Conservation (phyloP, 2,329 filamentous ascomycete species). For the Zasmidium angulare region DNA sequence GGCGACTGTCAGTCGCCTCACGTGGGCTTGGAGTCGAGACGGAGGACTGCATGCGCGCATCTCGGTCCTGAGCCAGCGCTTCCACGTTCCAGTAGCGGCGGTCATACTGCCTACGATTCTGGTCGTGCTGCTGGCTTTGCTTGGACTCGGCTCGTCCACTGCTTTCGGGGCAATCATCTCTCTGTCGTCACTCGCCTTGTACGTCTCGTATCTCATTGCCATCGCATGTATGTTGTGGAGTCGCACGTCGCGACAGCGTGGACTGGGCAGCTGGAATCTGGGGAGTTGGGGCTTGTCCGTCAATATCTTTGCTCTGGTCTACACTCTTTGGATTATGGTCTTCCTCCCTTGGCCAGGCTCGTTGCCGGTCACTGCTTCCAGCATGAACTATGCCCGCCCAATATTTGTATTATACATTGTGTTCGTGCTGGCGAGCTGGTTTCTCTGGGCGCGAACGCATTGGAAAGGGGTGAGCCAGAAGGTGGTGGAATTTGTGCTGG, state of each 20-base stretch:
- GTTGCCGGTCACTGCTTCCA: constrained; percentile 35
- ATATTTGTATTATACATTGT: constrained; percentile 2
- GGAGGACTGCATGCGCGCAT: constrained; percentile 1
- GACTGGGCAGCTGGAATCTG: constrained; percentile 40
- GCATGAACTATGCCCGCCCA: constrained; percentile 45
- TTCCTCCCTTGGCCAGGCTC: constrained; percentile 51
- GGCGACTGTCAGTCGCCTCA: neutral
- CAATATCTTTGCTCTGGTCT: constrained; percentile 40
- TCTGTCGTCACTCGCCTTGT: constrained; percentile 38
- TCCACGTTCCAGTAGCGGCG: constrained; percentile 1
- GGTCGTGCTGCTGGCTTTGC: constrained; percentile 33
- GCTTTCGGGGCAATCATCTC: constrained; percentile 46
- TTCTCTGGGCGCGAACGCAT: constrained; percentile 1
- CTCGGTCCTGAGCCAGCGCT: constrained; percentile 2
- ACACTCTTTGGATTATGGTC: constrained; percentile 48
- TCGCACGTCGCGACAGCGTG: constrained; percentile 36
- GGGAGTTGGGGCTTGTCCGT: constrained; percentile 39
- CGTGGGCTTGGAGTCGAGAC: constrained; percentile 6
- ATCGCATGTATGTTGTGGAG: constrained; percentile 38
- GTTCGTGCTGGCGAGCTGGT: neutral
- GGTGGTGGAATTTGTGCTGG: constrained; percentile 4
- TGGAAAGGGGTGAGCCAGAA: constrained; percentile 1
- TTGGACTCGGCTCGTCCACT: constrained; percentile 40
- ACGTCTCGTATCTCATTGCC: constrained; percentile 41
- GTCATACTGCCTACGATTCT: constrained; percentile 27